A percentile compares a stretch with the other conserved stretches of the same genome.
These are phyloP conservation scores for Cyclotella distinguenda DNA, from an alignment of 108 stramenopile species.

Conservation along the genomic window DNA sequence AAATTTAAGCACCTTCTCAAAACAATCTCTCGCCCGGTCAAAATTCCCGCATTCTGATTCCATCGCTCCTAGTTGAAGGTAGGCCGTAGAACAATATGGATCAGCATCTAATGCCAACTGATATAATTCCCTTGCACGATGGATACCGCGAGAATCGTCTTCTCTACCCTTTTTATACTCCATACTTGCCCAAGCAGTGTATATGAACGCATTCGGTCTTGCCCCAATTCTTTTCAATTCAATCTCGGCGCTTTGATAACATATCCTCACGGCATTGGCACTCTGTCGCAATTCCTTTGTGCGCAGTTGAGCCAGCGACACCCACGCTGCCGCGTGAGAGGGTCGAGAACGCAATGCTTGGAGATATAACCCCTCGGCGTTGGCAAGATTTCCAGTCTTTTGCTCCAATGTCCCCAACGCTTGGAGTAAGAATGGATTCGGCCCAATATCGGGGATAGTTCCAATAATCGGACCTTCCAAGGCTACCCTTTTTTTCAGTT, in stretches of 20 bases:
- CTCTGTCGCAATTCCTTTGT: slow-evolving; percentile 78
- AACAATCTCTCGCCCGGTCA: slow-evolving; percentile 71
- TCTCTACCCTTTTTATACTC: slow-evolving; percentile 72
- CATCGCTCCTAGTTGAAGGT: slow-evolving; percentile 82
- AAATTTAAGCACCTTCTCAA: slow-evolving; percentile 76
- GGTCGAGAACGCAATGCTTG: slow-evolving; percentile 65
- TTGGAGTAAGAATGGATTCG: slow-evolving; percentile 85
- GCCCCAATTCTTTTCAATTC: slow-evolving; percentile 64
- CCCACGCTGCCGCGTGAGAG: slow-evolving; percentile 87
- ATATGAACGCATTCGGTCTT: slow-evolving; percentile 70
- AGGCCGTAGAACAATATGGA: slow-evolving; percentile 76
- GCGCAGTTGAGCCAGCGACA: slow-evolving; percentile 79
- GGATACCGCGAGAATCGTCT: slow-evolving; percentile 31
- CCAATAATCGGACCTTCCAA: slow-evolving; percentile 10
- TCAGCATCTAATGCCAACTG: slow-evolving; percentile 68
- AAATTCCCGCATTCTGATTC: slow-evolving; percentile 78
- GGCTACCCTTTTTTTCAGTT: slow-evolving; percentile 13
- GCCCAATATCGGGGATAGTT: slow-evolving; percentile 56
- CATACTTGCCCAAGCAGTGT: slow-evolving; percentile 87
- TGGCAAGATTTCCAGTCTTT: slow-evolving; percentile 64
- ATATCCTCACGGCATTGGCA: slow-evolving; percentile 68
- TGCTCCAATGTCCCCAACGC: slow-evolving; percentile 81
- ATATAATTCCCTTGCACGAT: slow-evolving; percentile 63
- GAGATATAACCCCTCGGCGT: slow-evolving; percentile 77
- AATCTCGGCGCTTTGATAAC: slow-evolving; percentile 72